Evolutionary conservation across 2,329 filamentous ascomycete genomes (phyloP).

Genomic region (Ascochyta viciae-villosae): DNA sequence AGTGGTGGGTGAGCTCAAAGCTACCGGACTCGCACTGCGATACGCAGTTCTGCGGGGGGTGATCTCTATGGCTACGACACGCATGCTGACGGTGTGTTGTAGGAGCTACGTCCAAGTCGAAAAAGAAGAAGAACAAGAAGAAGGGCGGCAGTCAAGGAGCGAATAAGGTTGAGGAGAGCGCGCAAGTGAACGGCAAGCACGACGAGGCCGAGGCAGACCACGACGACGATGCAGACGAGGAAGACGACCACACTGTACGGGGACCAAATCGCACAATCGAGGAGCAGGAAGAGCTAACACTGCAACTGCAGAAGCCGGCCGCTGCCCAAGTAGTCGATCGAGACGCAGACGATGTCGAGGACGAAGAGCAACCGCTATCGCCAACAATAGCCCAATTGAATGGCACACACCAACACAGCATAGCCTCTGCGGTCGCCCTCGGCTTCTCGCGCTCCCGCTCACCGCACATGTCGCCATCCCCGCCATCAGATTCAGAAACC

Average conservation of each 20-base stretch:
- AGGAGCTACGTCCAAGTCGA: slow-evolving; percentile 46
- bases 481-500: slow-evolving; percentile 51
- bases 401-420: slow-evolving; percentile 44
- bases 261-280: background rate
- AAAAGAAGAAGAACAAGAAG: slow-evolving; percentile 53
- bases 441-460: slow-evolving; percentile 47
- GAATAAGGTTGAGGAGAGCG: slow-evolving; percentile 36
- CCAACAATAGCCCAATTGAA: slow-evolving; percentile 40
- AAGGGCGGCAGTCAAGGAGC: slow-evolving; percentile 32
- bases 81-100: slow-evolving; percentile 23
- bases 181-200: slow-evolving; percentile 36
- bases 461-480: slow-evolving; percentile 43
- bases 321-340: slow-evolving; percentile 30
- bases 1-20: slow-evolving; percentile 45
- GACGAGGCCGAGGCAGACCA: slow-evolving; percentile 34
- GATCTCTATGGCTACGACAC: background rate
- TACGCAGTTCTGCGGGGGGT: slow-evolving; percentile 7
- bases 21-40: slow-evolving; percentile 21
- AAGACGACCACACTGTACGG: slow-evolving; percentile 46
- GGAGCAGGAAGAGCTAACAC: background rate
- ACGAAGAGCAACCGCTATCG: slow-evolving; percentile 41
- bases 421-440: slow-evolving; percentile 47
- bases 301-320: slow-evolving; percentile 27
- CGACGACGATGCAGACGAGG: slow-evolving; percentile 40
- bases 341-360: slow-evolving; percentile 46